These are phyloP conservation scores for Bremia lactucae DNA, from an alignment of 352 stramenopile species.

Conservation along the genomic window DNA sequence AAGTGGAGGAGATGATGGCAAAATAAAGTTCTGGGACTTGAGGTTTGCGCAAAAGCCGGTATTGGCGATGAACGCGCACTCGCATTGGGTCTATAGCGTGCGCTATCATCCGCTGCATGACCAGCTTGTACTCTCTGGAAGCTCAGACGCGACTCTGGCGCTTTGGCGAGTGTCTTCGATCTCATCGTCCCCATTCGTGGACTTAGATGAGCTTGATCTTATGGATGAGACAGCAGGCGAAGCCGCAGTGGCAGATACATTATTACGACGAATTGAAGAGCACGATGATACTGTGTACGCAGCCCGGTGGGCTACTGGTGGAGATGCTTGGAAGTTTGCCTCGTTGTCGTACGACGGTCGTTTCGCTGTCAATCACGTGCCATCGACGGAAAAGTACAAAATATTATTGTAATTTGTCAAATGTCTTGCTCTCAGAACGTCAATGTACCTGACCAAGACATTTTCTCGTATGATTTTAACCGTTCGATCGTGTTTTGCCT, in stretches of 20 bases:
- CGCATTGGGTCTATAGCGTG: constrained; percentile 86
- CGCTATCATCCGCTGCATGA: constrained; percentile 98
- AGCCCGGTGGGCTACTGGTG: constrained; percentile 83
- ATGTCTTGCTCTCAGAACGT: too few relatives aligned
- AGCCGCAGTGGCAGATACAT: constrained; percentile 50
- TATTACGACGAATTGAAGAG: constrained; percentile 87
- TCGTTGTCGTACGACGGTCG: constrained; percentile 93
- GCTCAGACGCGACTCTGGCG: constrained; percentile 89
- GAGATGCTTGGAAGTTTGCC: constrained; percentile 94
- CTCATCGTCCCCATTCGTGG: constrained; percentile 92
- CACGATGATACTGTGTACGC: constrained; percentile 92
- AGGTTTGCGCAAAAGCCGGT: constrained; percentile 69
- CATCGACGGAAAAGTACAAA: constrained; percentile 99
- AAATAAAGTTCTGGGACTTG: constrained; percentile 98
- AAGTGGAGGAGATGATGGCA: constrained; percentile 89
- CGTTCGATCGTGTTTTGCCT: constrained; percentile 13
- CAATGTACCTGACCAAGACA: too few relatives aligned
- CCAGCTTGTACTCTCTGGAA: constrained; percentile 90
- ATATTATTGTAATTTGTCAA: constrained; percentile 86
- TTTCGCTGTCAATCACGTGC: constrained; percentile 92
- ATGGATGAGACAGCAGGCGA: constrained; percentile 51
- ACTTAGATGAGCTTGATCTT: constrained; percentile 80
- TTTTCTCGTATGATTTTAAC: constrained; percentile 25
- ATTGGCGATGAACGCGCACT: constrained; percentile 85
- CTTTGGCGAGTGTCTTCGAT: constrained; percentile 95